Evolutionary conservation across 169 alveolate species (phyloP).

Genomic region (Cryptosporidium bovis): DNA sequence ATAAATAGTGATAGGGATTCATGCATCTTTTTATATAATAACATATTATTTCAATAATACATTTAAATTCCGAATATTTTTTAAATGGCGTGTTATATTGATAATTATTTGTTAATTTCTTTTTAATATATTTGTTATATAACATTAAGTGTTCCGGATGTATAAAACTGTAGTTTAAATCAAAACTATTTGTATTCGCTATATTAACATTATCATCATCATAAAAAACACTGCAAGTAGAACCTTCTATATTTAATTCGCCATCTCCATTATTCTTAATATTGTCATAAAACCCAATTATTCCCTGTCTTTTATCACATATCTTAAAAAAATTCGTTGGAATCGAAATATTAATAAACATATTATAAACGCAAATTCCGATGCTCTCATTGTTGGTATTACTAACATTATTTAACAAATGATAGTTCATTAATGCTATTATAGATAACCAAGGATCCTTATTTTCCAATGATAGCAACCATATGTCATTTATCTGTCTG

Average conservation of each 20-base stretch:
- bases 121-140: constrained; percentile 19
- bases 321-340: constrained; percentile 28
- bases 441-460: constrained; percentile 60
- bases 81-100: not conserved
- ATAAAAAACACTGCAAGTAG: not conserved
- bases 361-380: not conserved
- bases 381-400: not conserved
- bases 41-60: constrained; percentile 52
- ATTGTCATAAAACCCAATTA: constrained; percentile 4
- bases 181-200: not conserved
- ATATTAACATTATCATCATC: not conserved
- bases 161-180: constrained; percentile 44
- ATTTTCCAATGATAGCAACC: constrained; percentile 15
- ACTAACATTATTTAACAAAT: not conserved
- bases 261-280: not conserved
- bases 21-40: constrained; percentile 48
- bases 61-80: constrained; percentile 8
- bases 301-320: not conserved
- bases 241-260: not conserved
- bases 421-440: constrained; percentile 29
- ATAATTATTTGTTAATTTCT: not conserved
- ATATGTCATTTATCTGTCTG: constrained; percentile 11
- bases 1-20: constrained; percentile 59
- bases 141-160: constrained; percentile 64
- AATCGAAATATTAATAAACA: constrained; percentile 8